Conservation (phyloP, 768 basidiomycete species). For the Mycena alexandri region DNA sequence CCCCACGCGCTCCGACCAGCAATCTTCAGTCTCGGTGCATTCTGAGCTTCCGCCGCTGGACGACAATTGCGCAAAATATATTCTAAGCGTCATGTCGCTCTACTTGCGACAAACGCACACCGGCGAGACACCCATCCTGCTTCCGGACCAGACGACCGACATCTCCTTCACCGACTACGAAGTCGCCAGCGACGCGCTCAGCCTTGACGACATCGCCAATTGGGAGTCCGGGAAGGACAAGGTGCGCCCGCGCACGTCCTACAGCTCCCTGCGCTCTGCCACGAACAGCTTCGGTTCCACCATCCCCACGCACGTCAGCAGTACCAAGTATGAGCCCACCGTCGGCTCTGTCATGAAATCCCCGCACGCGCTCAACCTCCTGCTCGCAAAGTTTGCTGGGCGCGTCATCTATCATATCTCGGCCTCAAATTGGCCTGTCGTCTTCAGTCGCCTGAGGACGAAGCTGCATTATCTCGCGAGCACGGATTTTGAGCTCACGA, state of each 20-base stretch:
- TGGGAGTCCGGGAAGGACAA: conserved; percentile 32
- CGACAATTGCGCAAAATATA: conserved; percentile 84
- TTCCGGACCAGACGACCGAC: conserved; percentile 71
- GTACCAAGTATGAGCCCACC: conserved; percentile 69
- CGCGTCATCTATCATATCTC: conserved; percentile 89
- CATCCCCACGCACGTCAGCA: conserved; percentile 54
- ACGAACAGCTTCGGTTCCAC: conserved; percentile 52
- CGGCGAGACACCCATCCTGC: conserved; percentile 67
- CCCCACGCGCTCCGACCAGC: conserved; percentile 55
- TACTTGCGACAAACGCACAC: conserved; percentile 81
- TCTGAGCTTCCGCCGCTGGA: conserved; percentile 81
- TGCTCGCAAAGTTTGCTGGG: conserved; percentile 80
- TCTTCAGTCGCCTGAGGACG: conserved; percentile 75
- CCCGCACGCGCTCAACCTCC: conserved; percentile 64
- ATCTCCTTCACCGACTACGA: conserved; percentile 81
- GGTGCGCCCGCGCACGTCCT: neutral
- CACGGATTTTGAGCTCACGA: conserved; percentile 40
- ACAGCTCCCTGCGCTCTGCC: neutral
- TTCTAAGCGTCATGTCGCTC: conserved; percentile 85
- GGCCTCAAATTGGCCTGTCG: conserved; percentile 87
- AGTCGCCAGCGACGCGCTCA: conserved; percentile 63
- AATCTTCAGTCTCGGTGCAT: conserved; percentile 57
- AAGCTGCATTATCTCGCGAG: conserved; percentile 77
- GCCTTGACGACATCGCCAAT: neutral
- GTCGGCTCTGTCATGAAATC: conserved; percentile 71